Evolutionary conservation across 345 rosid species (phyloP).

Genomic region (Balakata baccata): DNA sequence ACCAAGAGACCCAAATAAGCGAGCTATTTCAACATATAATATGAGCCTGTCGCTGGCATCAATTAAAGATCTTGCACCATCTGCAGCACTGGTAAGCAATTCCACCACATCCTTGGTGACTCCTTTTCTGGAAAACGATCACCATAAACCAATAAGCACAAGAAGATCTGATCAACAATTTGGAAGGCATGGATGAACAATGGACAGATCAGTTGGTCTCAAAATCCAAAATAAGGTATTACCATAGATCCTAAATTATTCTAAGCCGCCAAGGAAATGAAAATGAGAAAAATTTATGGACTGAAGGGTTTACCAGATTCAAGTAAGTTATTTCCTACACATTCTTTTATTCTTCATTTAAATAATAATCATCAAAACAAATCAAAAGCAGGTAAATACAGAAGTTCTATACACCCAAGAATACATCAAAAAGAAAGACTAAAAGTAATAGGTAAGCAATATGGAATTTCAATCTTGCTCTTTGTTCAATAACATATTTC

Average conservation of each 20-base stretch:
- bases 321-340: background rate
- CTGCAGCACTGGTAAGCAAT: constrained; percentile 83
- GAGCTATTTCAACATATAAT: constrained; percentile 87
- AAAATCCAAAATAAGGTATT: background rate
- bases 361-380: background rate
- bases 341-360: background rate
- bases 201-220: background rate
- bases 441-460: no score
- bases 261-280: background rate
- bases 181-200: background rate
- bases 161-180: background rate
- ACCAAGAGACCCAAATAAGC: constrained; percentile 84
- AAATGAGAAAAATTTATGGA: background rate
- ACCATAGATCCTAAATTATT: background rate
- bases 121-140: constrained; percentile 60
- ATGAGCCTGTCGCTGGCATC: constrained; percentile 91
- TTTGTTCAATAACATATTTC: no score
- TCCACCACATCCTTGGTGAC: constrained; percentile 89
- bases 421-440: no score
- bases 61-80: constrained; percentile 92
- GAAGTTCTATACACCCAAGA: no score
- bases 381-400: background rate
- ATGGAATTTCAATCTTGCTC: no score
- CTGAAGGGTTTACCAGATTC: background rate
- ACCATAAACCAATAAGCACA: constrained; percentile 1